phyloP scores from a whole-genome alignment of 2,329 filamentous ascomycete species.

The Ceratocystis albifundus region DNA sequence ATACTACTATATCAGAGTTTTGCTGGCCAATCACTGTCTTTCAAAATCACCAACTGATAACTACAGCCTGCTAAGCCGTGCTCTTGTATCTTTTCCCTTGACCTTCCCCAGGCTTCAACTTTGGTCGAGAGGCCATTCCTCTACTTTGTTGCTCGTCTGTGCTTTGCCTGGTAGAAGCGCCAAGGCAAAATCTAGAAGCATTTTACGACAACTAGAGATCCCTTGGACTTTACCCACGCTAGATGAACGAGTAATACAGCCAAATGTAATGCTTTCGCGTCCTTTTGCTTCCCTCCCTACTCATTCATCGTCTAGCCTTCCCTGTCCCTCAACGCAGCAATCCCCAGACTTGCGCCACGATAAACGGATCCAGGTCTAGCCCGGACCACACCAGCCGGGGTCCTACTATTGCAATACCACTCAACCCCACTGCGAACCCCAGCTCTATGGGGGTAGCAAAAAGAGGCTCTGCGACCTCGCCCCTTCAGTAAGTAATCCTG shows the following conservation, averaged over 20 bases:
- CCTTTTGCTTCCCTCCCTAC: background rate
- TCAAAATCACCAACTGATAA: background rate
- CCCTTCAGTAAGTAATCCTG: background rate
- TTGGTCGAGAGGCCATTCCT: background rate
- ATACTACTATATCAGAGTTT: background rate
- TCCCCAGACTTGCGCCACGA: slow-evolving; percentile 2
- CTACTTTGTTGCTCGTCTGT: background rate
- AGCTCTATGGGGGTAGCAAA: no score
- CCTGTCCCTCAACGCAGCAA: background rate
- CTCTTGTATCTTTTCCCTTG: background rate
- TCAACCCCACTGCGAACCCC: no score
- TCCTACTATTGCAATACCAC: background rate
- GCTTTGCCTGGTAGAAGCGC: background rate
- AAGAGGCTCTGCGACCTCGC: slow-evolving; percentile 2
- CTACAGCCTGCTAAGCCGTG: background rate
- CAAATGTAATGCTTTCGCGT: no score
- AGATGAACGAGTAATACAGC: background rate
- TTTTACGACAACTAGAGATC: background rate
- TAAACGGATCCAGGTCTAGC: background rate
- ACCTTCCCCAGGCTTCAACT: background rate
- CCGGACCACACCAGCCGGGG: background rate
- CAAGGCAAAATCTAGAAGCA: background rate
- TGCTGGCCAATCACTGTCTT: background rate
- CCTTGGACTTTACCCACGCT: background rate
- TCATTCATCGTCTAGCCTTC: background rate